phyloP scores from a whole-genome alignment of 768 basidiomycete species.

The Butyriboletus loyo region DNA sequence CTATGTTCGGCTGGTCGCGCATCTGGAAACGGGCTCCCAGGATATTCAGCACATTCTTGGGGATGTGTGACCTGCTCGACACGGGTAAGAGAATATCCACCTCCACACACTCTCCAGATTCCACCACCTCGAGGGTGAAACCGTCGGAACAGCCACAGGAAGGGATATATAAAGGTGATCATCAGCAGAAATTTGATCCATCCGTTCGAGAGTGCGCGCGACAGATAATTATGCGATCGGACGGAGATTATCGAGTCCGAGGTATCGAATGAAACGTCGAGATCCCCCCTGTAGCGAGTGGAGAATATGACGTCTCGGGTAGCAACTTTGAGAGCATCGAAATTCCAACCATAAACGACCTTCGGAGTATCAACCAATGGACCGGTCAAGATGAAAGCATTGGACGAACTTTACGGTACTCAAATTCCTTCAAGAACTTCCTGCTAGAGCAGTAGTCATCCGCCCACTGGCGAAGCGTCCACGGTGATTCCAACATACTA shows the following conservation, averaged over 20 bases:
- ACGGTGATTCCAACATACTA: constrained; percentile 48
- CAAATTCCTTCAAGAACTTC: constrained; percentile 76
- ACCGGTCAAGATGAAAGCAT: background rate
- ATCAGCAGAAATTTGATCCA: constrained; percentile 71
- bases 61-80: constrained; percentile 16
- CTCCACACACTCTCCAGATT: constrained; percentile 71
- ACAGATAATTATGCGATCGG: constrained; percentile 63
- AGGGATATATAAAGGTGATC: constrained; percentile 70
- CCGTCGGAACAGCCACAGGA: constrained; percentile 77
- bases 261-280: constrained; percentile 49
- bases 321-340: constrained; percentile 39
- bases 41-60: constrained; percentile 1
- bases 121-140: constrained; percentile 69
- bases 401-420: constrained; percentile 57
- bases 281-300: constrained; percentile 36
- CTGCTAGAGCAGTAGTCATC: constrained; percentile 74
- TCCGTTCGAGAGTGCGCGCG: constrained; percentile 63
- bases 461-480: constrained; percentile 73
- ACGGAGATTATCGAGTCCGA: constrained; percentile 53
- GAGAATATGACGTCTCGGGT: constrained; percentile 37
- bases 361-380: constrained; percentile 33
- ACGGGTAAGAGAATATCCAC: constrained; percentile 69
- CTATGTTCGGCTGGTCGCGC: background rate
- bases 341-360: constrained; percentile 60
- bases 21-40: constrained; percentile 5